Percentiles rank a stretch among this genome's conserved stretches.
Evolutionary conservation across 805 yeast species (phyloP).

Genomic region (Candida wancherniae): DNA sequence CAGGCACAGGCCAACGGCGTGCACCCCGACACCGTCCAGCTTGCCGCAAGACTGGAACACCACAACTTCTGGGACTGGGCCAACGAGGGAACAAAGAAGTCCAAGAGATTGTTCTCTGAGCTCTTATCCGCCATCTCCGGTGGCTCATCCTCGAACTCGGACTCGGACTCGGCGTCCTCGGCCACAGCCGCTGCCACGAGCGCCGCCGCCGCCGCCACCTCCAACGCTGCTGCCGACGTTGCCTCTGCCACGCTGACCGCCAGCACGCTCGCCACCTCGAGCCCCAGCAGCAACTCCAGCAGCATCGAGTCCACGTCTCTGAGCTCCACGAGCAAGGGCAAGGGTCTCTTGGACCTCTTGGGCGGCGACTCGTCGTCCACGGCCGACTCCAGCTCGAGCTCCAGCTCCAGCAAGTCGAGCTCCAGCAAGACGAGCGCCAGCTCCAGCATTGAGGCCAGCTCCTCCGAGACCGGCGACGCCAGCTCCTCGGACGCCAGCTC

Average conservation of each 20-base stretch:
- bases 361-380: background rate
- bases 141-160: background rate
- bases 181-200: slow-evolving; percentile 1
- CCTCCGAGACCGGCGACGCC: slow-evolving; percentile 20
- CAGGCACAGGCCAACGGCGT: background rate
- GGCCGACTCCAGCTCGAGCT: background rate
- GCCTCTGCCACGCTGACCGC: background rate
- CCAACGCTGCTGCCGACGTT: slow-evolving; percentile 3
- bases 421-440: background rate
- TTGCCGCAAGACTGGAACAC: slow-evolving; percentile 1
- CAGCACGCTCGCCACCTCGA: slow-evolving; percentile 1
- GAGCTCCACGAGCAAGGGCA: background rate
- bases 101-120: slow-evolving; percentile 3
- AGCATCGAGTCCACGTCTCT: background rate
- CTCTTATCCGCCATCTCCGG: slow-evolving; percentile 3
- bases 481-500: slow-evolving; percentile 6
- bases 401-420: background rate
- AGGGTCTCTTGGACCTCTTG: background rate
- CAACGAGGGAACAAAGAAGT: slow-evolving; percentile 1
- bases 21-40: background rate
- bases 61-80: background rate
- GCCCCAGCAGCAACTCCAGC: background rate
- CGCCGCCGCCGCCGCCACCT: slow-evolving; percentile 2
- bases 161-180: too few species aligned
- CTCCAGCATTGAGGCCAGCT: background rate